Evolutionary conservation across 345 rosid species (phyloP).

Genomic region (Eucalyptus paniculata): DNA sequence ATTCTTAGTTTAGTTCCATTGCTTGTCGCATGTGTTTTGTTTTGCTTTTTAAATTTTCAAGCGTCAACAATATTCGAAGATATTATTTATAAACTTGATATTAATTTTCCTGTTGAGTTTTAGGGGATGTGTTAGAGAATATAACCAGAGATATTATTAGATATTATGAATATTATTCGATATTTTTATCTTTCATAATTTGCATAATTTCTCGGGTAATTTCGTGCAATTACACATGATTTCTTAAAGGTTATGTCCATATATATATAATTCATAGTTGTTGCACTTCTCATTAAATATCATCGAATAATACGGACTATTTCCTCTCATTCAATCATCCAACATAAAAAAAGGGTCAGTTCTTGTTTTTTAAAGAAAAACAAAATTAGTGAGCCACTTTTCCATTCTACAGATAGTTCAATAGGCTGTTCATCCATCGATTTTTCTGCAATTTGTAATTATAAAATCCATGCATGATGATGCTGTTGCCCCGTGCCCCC

Average conservation of each 20-base stretch:
- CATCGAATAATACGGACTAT: neutral
- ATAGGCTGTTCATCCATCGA: neutral
- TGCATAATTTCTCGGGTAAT: neutral
- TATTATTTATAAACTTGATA: neutral
- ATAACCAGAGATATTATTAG: neutral
- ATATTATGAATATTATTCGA: too few relatives aligned
- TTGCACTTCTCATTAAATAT: neutral
- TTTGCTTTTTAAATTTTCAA: neutral
- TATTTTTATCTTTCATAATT: too few relatives aligned
- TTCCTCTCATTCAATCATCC: neutral
- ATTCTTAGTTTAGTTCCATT: neutral
- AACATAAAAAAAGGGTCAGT: neutral
- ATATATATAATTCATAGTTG: too few relatives aligned
- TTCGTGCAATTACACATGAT: neutral
- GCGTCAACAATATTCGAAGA: neutral
- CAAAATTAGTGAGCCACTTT: neutral
- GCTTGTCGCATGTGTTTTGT: neutral
- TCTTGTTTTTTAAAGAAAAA: neutral
- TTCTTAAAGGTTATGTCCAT: neutral
- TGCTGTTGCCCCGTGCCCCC: neutral
- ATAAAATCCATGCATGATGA: neutral
- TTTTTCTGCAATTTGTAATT: neutral
- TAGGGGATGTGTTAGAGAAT: neutral
- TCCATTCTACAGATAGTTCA: neutral
- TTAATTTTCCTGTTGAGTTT: neutral